Conservation (phyloP, 2,329 filamentous ascomycete species). For the Hymenoscyphus scutula region DNA sequence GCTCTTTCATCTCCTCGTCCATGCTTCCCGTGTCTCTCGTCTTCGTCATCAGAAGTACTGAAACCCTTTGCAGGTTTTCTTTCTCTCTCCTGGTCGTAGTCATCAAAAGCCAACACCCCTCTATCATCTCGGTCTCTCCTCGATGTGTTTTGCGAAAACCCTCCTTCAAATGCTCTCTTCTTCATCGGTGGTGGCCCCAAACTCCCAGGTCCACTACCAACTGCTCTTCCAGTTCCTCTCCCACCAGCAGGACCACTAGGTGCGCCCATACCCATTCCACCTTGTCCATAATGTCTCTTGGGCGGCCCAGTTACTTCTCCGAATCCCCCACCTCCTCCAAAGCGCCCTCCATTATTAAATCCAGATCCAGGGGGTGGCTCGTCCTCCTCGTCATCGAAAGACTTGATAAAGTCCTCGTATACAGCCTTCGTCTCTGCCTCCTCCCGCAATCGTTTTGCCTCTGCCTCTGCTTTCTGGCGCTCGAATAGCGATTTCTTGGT, state of each 20-base stretch:
- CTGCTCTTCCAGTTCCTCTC: constrained; percentile 40
- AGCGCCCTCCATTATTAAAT: constrained; percentile 24
- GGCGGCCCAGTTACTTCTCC: constrained; percentile 35
- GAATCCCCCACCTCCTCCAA: constrained; percentile 18
- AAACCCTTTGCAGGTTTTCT: constrained; percentile 27
- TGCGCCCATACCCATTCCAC: constrained; percentile 38
- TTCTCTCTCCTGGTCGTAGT: constrained; percentile 31
- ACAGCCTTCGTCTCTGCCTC: constrained; percentile 84
- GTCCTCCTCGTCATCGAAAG: constrained; percentile 59
- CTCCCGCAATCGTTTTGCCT: constrained; percentile 82
- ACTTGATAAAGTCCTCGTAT: constrained; percentile 84
- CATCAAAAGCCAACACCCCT: constrained; percentile 34
- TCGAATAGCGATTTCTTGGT: constrained; percentile 86
- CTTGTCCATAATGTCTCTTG: constrained; percentile 62
- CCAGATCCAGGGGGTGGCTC: constrained; percentile 25
- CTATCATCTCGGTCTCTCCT: constrained; percentile 34
- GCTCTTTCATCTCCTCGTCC: constrained; percentile 53
- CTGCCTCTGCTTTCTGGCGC: constrained; percentile 81
- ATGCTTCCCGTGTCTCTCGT: constrained; percentile 37
- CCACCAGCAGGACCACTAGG: constrained; percentile 30
- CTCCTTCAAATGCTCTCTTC: constrained; percentile 51
- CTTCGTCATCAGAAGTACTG: constrained; percentile 41
- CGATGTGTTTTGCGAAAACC: constrained; percentile 36
- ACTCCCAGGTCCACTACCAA: constrained; percentile 59
- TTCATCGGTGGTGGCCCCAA: constrained; percentile 54